Percentiles rank a stretch among this genome's conserved stretches.
phyloP scores from a whole-genome alignment of 164 flowering plant species.

The Kingdonia uniflora region DNA sequence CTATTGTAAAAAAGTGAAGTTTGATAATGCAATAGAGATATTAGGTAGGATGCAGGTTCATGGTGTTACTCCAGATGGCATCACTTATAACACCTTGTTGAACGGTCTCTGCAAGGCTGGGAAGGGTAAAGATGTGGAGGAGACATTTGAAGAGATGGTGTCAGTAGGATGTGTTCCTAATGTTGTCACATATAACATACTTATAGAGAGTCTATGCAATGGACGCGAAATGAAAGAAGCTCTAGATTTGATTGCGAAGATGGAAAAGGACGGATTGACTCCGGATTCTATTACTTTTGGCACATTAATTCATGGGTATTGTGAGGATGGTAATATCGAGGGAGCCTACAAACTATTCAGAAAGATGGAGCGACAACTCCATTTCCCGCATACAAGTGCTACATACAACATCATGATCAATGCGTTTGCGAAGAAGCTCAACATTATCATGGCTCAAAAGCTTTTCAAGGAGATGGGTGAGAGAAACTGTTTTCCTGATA shows the following conservation, averaged over 20 bases:
- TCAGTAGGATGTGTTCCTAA: constrained; percentile 50
- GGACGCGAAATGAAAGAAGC: constrained; percentile 6
- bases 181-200: constrained; percentile 60
- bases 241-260: constrained; percentile 4
- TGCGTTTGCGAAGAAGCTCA: constrained; percentile 8
- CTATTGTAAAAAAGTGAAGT: constrained; percentile 6
- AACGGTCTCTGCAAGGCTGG: constrained; percentile 12
- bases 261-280: constrained; percentile 4
- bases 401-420: constrained; percentile 11
- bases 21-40: constrained; percentile 5
- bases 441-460: constrained; percentile 5
- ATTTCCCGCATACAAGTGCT: constrained; percentile 5
- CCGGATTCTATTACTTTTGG: constrained; percentile 8
- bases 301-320: constrained; percentile 7
- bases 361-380: constrained; percentile 29
- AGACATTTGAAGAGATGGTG: constrained; percentile 6
- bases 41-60: constrained; percentile 6
- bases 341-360: constrained; percentile 54
- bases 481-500: constrained; percentile 4
- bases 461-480: constrained; percentile 7
- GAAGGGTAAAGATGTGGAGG: constrained; percentile 5
- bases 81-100: constrained; percentile 6
- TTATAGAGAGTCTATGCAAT: constrained; percentile 42
- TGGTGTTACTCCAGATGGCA: constrained; percentile 8
- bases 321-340: constrained; percentile 3